phyloP scores from a whole-genome alignment of 768 basidiomycete genomes.

The Serendipita indica region DNA sequence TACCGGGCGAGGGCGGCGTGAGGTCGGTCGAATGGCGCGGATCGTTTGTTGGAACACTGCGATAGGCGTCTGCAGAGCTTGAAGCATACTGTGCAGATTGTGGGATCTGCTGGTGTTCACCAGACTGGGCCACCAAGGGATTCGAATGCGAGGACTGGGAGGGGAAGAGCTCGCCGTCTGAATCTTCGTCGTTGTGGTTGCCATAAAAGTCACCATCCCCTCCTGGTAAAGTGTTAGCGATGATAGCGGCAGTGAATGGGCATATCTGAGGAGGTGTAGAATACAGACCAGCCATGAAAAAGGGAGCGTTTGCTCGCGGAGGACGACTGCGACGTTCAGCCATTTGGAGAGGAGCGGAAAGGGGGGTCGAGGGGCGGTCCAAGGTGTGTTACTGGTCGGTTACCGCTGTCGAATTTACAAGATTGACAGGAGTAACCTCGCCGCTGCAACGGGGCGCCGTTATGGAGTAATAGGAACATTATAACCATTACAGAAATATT shows the following conservation, averaged over 20 bases:
- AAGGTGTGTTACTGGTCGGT: too few species aligned
- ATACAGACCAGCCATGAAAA: slow-evolving; percentile 8
- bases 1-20: not conserved
- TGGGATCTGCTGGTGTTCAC: not conserved
- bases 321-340: slow-evolving; percentile 7
- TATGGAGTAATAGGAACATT: too few species aligned
- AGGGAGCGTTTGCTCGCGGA: slow-evolving; percentile 8
- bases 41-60: not conserved
- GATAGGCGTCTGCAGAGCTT: slow-evolving; percentile 9
- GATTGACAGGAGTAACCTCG: too few species aligned
- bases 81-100: not conserved
- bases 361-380: not conserved
- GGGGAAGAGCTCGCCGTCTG: slow-evolving; percentile 5
- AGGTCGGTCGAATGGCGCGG: not conserved
- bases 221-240: not conserved
- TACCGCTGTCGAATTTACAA: too few species aligned
- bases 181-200: slow-evolving; percentile 2
- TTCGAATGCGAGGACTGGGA: slow-evolving; percentile 3
- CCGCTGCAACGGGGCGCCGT: too few species aligned
- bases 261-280: not conserved
- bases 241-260: not conserved
- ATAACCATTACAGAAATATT: too few species aligned
- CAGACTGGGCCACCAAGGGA: not conserved
- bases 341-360: not conserved
- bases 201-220: not conserved